Evolutionary conservation across 306 rosid genomes (phyloP).

Genomic region (Betula pendula): DNA sequence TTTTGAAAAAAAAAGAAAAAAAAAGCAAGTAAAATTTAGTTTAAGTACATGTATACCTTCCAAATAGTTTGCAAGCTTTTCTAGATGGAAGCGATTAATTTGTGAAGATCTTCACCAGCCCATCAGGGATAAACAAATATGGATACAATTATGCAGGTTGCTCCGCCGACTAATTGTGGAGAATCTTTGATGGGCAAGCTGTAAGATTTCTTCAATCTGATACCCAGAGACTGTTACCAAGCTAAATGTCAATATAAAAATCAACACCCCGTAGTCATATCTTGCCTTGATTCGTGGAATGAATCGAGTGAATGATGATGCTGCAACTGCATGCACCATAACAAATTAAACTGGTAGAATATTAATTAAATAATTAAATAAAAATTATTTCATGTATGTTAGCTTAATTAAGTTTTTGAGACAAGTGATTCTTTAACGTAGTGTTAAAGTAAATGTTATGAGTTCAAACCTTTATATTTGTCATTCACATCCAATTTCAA

Average conservation of each 20-base stretch:
- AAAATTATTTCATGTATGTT: too few relatives aligned
- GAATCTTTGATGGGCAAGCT: slow-evolving; percentile 68
- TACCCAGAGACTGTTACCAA: slow-evolving; percentile 75
- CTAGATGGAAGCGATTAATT: slow-evolving; percentile 58
- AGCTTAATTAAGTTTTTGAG: too few relatives aligned
- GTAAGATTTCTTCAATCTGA: slow-evolving; percentile 46
- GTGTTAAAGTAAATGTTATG: too few relatives aligned
- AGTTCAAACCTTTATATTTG: too few relatives aligned
- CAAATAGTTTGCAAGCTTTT: slow-evolving; percentile 68
- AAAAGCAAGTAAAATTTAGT: not conserved
- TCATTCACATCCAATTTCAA: too few relatives aligned
- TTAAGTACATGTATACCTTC: slow-evolving; percentile 48
- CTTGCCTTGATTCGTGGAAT: slow-evolving; percentile 71
- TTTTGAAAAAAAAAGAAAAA: not conserved
- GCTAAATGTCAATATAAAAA: slow-evolving; percentile 86
- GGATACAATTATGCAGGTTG: slow-evolving; percentile 64
- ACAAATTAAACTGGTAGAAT: too few relatives aligned
- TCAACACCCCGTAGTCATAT: slow-evolving; percentile 80
- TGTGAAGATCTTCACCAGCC: slow-evolving; percentile 93
- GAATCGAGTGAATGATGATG: slow-evolving; percentile 72
- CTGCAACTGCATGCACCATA: slow-evolving; percentile 58
- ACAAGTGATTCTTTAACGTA: too few relatives aligned
- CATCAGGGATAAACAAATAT: slow-evolving; percentile 70
- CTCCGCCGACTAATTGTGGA: slow-evolving; percentile 68
- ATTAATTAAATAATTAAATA: too few relatives aligned